These are phyloP conservation scores for Eleusine indica DNA, from an alignment of 176 grass and related monocot species.

Conservation along the genomic window DNA sequence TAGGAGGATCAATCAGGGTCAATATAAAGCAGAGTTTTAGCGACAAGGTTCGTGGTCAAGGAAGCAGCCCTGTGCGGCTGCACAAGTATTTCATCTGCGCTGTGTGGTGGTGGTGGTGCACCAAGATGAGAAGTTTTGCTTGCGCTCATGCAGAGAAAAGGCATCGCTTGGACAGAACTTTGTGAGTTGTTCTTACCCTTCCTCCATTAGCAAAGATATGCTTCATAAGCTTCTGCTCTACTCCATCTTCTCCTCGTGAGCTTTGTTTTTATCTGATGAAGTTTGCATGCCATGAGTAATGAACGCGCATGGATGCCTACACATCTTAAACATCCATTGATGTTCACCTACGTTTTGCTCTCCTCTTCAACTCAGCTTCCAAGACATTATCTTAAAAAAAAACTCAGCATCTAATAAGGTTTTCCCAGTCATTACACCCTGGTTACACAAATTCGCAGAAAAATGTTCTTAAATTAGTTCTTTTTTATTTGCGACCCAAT, in stretches of 20 bases:
- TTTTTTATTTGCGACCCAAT: background rate
- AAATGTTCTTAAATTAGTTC: background rate
- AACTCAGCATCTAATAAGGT: background rate
- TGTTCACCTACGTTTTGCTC: background rate
- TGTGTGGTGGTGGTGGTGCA: conserved; percentile 31
- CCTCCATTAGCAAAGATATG: background rate
- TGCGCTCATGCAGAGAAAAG: conserved; percentile 51
- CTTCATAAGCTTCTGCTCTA: background rate
- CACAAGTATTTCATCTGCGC: conserved; percentile 6
- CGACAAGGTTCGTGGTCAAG: background rate
- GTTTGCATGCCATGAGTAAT: background rate
- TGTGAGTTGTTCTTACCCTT: conserved; percentile 39
- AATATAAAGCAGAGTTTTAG: background rate
- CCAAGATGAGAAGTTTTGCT: conserved; percentile 52
- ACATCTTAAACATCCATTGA: background rate
- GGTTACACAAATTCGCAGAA: background rate
- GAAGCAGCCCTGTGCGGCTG: background rate
- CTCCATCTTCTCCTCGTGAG: background rate
- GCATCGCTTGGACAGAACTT: conserved; percentile 50
- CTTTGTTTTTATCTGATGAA: background rate
- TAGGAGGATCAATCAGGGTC: conserved; percentile 10
- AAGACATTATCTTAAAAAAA: no score
- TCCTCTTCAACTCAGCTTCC: background rate
- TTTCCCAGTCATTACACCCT: background rate
- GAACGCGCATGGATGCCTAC: background rate